Evolutionary conservation across 2,329 filamentous ascomycete species (phyloP).

Genomic region (Colletotrichum sp.): DNA sequence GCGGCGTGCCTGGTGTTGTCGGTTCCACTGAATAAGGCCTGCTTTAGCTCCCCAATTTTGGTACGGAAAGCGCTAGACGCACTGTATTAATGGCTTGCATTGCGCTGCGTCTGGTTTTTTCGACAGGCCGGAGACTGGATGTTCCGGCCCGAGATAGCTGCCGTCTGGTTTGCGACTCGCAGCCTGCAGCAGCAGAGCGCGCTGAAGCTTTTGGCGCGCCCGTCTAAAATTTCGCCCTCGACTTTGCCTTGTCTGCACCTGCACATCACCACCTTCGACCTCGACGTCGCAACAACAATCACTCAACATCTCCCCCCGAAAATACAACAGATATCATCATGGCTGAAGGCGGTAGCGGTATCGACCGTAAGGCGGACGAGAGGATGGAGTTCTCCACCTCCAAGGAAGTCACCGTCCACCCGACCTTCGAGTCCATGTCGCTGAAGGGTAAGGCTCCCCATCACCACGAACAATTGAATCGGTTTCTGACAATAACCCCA

Average conservation of each 20-base stretch:
- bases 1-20: not conserved
- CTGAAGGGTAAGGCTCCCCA: constrained; percentile 68
- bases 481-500: not conserved
- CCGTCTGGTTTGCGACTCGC: not conserved
- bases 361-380: constrained; percentile 94
- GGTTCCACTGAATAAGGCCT: constrained; percentile 18
- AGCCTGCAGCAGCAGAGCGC: not conserved
- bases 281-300: not conserved
- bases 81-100: not conserved
- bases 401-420: constrained; percentile 94
- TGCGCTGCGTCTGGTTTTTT: not conserved
- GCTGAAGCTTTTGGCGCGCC: constrained; percentile 9
- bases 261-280: not conserved
- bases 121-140: not conserved
- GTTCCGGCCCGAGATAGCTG: not conserved
- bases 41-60: constrained; percentile 10
- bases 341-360: constrained; percentile 75
- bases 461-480: not conserved
- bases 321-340: constrained; percentile 58
- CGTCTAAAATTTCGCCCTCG: constrained; percentile 16
- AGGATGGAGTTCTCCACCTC: constrained; percentile 98
- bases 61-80: not conserved
- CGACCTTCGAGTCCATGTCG: constrained; percentile 95
- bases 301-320: not conserved
- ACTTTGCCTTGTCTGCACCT: not conserved